These are phyloP conservation scores for Stemphylium lycopersici DNA, from an alignment of 2,329 filamentous ascomycete species.

Conservation along the genomic window DNA sequence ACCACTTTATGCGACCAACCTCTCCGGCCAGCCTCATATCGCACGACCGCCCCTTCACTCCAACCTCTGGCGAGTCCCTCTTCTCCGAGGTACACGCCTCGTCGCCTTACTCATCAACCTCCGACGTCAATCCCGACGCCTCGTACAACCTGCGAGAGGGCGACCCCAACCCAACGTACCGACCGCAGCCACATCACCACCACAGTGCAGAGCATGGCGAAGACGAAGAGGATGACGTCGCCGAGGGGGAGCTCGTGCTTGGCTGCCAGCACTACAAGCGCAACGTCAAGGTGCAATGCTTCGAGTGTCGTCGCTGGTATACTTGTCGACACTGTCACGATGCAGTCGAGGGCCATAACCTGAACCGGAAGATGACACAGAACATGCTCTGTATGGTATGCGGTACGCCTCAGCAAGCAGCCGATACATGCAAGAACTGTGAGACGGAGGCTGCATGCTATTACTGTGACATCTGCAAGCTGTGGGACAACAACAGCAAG, in stretches of 20 bases:
- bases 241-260: conserved; percentile 57
- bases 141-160: conserved; percentile 44
- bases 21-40: conserved; percentile 49
- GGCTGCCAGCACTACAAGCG: conserved; percentile 93
- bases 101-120: conserved; percentile 43
- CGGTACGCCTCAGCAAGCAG: conserved; percentile 79
- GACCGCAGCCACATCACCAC: conserved; percentile 21
- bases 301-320: conserved; percentile 88
- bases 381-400: conserved; percentile 99
- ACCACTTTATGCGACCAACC: conserved; percentile 46
- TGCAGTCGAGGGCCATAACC: conserved; percentile 74
- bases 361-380: conserved; percentile 82
- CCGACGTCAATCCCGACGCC: conserved; percentile 42
- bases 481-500: conserved; percentile 92
- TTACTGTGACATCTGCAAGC: conserved; percentile 91
- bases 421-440: conserved; percentile 78
- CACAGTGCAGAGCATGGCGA: conserved; percentile 49
- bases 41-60: conserved; percentile 48
- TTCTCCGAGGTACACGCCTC: conserved; percentile 44
- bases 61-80: conserved; percentile 43
- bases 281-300: conserved; percentile 95
- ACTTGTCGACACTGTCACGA: conserved; percentile 96
- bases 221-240: conserved; percentile 58
- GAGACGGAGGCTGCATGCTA: conserved; percentile 81
- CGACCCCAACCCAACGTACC: conserved; percentile 41